A percentile compares a stretch with the other conserved stretches of the same genome.
Conservation (phyloP, 164 flowering plant genomes). For the Kingdonia uniflora region DNA sequence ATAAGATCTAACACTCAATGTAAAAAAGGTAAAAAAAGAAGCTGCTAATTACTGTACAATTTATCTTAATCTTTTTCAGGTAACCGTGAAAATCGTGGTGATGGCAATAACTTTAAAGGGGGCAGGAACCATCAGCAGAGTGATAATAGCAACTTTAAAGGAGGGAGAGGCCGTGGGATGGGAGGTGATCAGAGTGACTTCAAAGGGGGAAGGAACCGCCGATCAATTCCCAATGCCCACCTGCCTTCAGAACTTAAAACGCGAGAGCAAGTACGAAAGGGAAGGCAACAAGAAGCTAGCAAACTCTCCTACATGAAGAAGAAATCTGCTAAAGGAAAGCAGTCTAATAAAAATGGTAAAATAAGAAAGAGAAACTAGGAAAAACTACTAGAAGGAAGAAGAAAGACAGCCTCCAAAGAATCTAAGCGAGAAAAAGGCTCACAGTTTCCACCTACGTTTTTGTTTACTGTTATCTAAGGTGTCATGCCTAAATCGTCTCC, state of each 20-base stretch:
- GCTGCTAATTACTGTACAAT: not conserved
- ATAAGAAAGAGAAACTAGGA: constrained; percentile 19
- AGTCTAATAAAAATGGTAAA: constrained; percentile 33
- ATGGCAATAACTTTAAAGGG: not conserved
- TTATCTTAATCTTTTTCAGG: too few species aligned
- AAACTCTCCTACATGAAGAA: constrained; percentile 37
- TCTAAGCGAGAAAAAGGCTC: too few species aligned
- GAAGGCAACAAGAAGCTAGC: constrained; percentile 58
- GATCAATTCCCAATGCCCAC: constrained; percentile 58
- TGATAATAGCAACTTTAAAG: not conserved
- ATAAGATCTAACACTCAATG: not conserved
- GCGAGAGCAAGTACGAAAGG: constrained; percentile 72
- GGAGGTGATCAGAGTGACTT: constrained; percentile 25
- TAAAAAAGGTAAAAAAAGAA: not conserved
- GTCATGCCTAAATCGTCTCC: too few species aligned
- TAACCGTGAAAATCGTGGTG: not conserved
- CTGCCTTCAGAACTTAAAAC: constrained; percentile 72
- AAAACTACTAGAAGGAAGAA: too few species aligned
- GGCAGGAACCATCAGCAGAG: not conserved
- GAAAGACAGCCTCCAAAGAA: not conserved
- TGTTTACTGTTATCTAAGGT: too few species aligned
- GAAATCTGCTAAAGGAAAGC: constrained; percentile 39
- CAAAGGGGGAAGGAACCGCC: constrained; percentile 35
- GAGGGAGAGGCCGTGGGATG: constrained; percentile 4
- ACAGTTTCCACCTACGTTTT: too few species aligned